Base-by-base conservation (phyloP, 176 grass and related monocot species). In the Oryza glaberrima region DNA sequence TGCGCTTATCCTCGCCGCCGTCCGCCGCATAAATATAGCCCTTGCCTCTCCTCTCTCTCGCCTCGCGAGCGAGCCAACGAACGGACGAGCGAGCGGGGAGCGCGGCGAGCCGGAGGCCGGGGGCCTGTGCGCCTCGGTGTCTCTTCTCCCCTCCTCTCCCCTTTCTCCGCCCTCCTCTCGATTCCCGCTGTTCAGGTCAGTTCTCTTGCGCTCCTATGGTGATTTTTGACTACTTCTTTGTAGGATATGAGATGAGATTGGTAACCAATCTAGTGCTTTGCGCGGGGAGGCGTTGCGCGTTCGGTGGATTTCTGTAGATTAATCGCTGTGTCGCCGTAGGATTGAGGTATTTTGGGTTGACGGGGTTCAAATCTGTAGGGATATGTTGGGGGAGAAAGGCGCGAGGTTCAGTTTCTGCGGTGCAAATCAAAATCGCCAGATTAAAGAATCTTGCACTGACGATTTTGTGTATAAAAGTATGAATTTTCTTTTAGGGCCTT, bases 181-280 rank as follows among this genome's bases (percentile, higher is more conserved):
- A 15, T 49, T 80, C 58, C 80, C 11, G 20, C 45, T 9, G 30
- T 17, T 35, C 11, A 73, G 68, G 85, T 86, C 70, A 68, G 85
- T 75, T 86, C 70, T 75, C 15, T 34, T 12, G 7, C 38, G 16
- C 2, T 3, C 0, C 22, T 22, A 22, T 22, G 22, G 22, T 22
- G 22, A 22, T 22, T 22, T 22, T 22, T 22, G 22, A 22, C 22
- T 22, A 22, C 22, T 35, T 61, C 3, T 36, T 12, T 30, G n/a
- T 65, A 40, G 17, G 19, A 65, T 9, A 63, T 38, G 38, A 45
- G 78, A 63, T 38, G 38, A 45, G 78, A 51, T 56, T 19, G 19
- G 54, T 58, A n/a, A 13, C 52, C 40, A 82, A 82, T 87, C 35
- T 36, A 35, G 34, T 14, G 14, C 5, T 46, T 17, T 3, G 72